Evolutionary conservation across 2,329 filamentous ascomycete genomes (phyloP).

Genomic region (Aspergillus sp.): DNA sequence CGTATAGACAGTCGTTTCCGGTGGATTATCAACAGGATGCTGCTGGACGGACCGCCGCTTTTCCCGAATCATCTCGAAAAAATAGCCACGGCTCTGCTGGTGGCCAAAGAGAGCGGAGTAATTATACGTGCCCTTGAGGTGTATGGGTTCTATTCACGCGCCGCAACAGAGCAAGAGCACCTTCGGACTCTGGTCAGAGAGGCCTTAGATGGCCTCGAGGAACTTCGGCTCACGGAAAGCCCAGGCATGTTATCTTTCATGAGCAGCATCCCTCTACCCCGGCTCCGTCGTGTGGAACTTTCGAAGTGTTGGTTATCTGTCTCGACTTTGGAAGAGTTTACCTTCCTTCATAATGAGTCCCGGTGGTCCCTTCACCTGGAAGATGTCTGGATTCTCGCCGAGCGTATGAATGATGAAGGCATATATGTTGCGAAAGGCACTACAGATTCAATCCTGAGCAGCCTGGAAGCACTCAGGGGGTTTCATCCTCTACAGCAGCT

Average conservation of each 20-base stretch:
- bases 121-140: not conserved
- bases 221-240: not conserved
- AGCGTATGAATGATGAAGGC: not conserved
- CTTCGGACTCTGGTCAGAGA: not conserved
- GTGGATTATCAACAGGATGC: slow-evolving; percentile 3
- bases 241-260: not conserved
- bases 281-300: not conserved
- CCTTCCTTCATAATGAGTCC: not conserved
- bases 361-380: not conserved
- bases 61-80: slow-evolving; percentile 1
- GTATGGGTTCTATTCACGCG: slow-evolving; percentile 1
- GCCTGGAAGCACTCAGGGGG: not conserved
- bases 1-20: not conserved
- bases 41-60: slow-evolving; percentile 1
- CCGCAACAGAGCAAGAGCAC: not conserved
- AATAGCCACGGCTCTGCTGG: not conserved
- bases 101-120: not conserved
- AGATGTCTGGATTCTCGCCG: not conserved
- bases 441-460: not conserved
- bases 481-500: not conserved
- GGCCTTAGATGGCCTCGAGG: not conserved
- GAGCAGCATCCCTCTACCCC: not conserved
- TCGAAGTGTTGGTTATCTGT: not conserved
- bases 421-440: not conserved
- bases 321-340: not conserved